Evolutionary conservation across 352 stramenopile genomes (phyloP), one percentile per base, ranked within the genome.

Genomic region (Phytophthora crassamura): DNA sequence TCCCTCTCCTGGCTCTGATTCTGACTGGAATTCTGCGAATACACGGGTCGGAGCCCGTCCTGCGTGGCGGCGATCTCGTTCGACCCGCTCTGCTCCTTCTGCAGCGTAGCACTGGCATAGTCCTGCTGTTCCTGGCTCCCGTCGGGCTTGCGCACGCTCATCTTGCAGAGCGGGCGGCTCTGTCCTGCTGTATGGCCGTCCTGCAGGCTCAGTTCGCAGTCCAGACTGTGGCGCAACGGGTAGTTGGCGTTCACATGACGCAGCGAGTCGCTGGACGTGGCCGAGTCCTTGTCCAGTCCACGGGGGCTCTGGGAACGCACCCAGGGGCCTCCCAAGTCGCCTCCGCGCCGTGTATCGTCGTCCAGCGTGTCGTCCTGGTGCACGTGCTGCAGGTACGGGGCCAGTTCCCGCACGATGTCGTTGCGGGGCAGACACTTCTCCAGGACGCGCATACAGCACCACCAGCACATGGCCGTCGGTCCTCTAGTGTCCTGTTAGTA

Each of bases 401-500:
- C 86, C 39, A 95, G 73, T 59, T 95, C 88, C 34, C 86, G 82
- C 55, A 95, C 88, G 34, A 95, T 95, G 64, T 95, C 88, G 63
- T 95, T 95, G 28, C 86, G 86, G 34, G 88, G 88, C 45, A 95
- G 69, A 59, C 86, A 94, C 57, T 91, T 91, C 63, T 95, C 87
- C 63, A 95, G 56, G 46, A 93, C 79, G 61, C 86, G 88, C 84
- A 95, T 95, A 58, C 88, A 95, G 68, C 88, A 95, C 86, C 87
- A 93, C 88, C 88, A 95, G 64, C 88, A 94, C 74, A 93, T 89
- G 15, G 20, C 22, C 16, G 25, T 32, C 12, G 40, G 35, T 16
- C 18, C 20, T 22, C 35, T 18, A 5, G 22, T n/a, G 28, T 35
- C 51, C 18, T 18, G 5, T 5, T 5, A 18, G 12, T 18, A 39